Percentiles rank a stretch among this genome's conserved stretches.
Conservation (phyloP, 2,329 filamentous ascomycete genomes). For the Trichoderma sp. region DNA sequence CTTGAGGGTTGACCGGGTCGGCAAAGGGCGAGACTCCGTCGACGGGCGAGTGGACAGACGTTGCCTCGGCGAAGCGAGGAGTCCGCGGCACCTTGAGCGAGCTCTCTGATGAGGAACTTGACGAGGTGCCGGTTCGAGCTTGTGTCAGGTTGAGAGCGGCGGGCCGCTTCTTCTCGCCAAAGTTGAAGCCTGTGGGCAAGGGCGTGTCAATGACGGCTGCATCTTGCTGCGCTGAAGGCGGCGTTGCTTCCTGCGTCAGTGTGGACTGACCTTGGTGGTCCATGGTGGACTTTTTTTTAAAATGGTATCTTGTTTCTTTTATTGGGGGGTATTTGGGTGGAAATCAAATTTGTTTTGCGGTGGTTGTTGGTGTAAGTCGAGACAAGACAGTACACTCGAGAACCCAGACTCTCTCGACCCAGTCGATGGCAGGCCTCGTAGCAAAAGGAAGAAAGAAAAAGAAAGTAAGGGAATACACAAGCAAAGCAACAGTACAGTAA, state of each 20-base stretch:
- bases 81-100: slow-evolving; percentile 67
- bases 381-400: neutral
- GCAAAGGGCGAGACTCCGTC: slow-evolving; percentile 59
- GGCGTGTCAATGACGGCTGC: slow-evolving; percentile 25
- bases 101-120: slow-evolving; percentile 50
- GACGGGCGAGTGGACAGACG: slow-evolving; percentile 72
- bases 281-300: slow-evolving; percentile 30
- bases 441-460: neutral
- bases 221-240: neutral
- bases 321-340: neutral
- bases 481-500: slow-evolving; percentile 26
- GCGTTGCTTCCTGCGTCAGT: slow-evolving; percentile 4
- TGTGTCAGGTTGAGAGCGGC: slow-evolving; percentile 53
- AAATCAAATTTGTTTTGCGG: neutral
- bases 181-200: slow-evolving; percentile 23
- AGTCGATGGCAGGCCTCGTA: slow-evolving; percentile 17
- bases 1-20: slow-evolving; percentile 53
- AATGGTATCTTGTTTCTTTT: neutral
- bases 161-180: slow-evolving; percentile 53
- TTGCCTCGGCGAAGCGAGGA: slow-evolving; percentile 78
- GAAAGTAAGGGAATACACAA: neutral
- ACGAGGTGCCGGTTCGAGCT: slow-evolving; percentile 46
- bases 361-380: slow-evolving; percentile 12
- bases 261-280: slow-evolving; percentile 39
- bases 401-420: slow-evolving; percentile 14